phyloP scores from a whole-genome alignment of 192 early-diverging fungal species.

The Mortierella alpina region DNA sequence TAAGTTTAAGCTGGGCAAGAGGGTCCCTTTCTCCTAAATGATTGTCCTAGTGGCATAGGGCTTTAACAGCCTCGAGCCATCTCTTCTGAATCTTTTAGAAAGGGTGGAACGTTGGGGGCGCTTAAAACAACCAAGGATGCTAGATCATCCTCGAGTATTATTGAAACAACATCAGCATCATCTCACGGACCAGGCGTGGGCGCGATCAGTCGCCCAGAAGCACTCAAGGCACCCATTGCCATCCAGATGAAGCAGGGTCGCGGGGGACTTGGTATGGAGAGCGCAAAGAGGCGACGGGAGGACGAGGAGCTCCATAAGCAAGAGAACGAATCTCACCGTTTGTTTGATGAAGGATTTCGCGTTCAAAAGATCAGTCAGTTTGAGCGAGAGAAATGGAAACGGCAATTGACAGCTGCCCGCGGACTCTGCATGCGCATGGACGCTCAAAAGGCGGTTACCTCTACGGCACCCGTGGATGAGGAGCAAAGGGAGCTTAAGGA shows the following conservation, averaged over 20 bases:
- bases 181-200: neutral
- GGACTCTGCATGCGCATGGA: constrained; percentile 56
- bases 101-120: constrained; percentile 57
- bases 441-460: constrained; percentile 24
- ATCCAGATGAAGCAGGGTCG: constrained; percentile 52
- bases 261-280: constrained; percentile 62
- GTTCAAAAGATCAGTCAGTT: constrained; percentile 37
- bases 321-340: constrained; percentile 21
- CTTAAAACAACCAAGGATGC: neutral
- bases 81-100: constrained; percentile 23
- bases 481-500: neutral
- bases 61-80: neutral
- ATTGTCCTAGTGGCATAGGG: neutral
- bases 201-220: neutral
- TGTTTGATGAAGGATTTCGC: constrained; percentile 56
- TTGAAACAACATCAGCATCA: neutral
- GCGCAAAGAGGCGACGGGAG: constrained; percentile 36
- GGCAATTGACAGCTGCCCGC: constrained; percentile 51
- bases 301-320: constrained; percentile 48
- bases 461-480: neutral
- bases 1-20: neutral
- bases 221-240: constrained; percentile 21
- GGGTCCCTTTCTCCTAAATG: too few species aligned
- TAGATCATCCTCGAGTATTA: neutral
- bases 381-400: constrained; percentile 43